Evolutionary conservation across 371 early-diverging fungal genomes (phyloP).

Genomic region (Mucor irregularis): DNA sequence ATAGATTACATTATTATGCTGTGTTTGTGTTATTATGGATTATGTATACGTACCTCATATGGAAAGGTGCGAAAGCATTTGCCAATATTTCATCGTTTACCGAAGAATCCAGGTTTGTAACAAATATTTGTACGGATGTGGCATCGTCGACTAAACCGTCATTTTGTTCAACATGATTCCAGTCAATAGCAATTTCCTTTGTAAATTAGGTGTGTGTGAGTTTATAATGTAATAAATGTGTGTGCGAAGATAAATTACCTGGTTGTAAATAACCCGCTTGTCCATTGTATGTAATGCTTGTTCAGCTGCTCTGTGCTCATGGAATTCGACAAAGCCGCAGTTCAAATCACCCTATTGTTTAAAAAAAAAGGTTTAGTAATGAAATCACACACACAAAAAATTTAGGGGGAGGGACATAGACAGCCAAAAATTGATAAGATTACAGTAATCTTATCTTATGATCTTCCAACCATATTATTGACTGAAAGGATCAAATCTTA

Average conservation of each 20-base stretch:
- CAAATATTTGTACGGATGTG: conserved; percentile 65
- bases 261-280: conserved; percentile 60
- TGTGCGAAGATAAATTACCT: conserved; percentile 31
- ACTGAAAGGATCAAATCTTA: background rate
- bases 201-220: background rate
- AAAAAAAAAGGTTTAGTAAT: background rate
- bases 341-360: conserved; percentile 50
- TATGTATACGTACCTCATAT: conserved; percentile 76
- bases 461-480: conserved; percentile 3
- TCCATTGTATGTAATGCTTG: conserved; percentile 74
- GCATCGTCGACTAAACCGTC: background rate
- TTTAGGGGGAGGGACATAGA: background rate
- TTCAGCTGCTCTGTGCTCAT: conserved; percentile 70
- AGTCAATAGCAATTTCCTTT: conserved; percentile 29
- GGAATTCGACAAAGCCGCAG: conserved; percentile 82
- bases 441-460: conserved; percentile 5
- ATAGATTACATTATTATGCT: background rate
- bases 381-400: background rate
- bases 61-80: conserved; percentile 74
- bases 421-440: conserved; percentile 4
- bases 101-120: conserved; percentile 81
- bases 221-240: background rate
- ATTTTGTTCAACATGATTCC: conserved; percentile 26
- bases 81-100: conserved; percentile 71
- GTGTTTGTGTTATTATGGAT: background rate